Base-by-base conservation (phyloP, 2,329 filamentous ascomycete species). In the Colletotrichum orchidophilum region DNA sequence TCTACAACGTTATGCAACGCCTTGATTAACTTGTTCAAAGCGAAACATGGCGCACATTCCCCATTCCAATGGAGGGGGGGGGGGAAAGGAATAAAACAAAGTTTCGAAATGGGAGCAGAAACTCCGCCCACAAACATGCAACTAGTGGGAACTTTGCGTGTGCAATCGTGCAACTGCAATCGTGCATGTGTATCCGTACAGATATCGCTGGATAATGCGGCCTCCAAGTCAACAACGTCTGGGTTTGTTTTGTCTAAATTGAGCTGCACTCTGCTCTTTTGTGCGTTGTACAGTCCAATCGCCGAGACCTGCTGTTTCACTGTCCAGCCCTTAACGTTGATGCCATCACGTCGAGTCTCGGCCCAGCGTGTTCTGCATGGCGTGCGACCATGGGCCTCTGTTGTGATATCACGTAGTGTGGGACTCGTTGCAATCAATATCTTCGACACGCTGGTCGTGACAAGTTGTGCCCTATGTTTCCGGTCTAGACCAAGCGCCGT, bases 241-340 rank as follows among this genome's bases (percentile, higher is more conserved):
- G 18, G 18, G 8, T n/a, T 46, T 46, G 18, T 46, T 42, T 46
- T n/a, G 39, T 46, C 8, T 46, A n/a, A 46, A n/a, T 18, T 18
- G 39, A 46, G 15, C 18, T 5, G 18, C 39, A n/a, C 15, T 6
- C 39, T n/a, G 15, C 18, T 46, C 39, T 15, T 46, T n/a, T 46
- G n/a, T 18, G 39, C 18, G 39, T n/a, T 46, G 39, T 46, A 12
- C 31, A 15, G n/a, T 55, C 26, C 61, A n/a, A 15, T 27, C 35
- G 35, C 67, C 67, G 67, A 62, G 50, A 70, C 49, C 24, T 39
- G 15, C 21, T 66, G 67, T 70, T 66, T 70, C 67, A 66, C 27
- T 59, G 55, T 35, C 52, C 58, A 52, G 4, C 39, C 15, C 55
- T 42, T 15, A 24, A 52, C 13, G n/a, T 26, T 46, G 57, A n/a